Evolutionary conservation across 164 flowering plant genomes (phyloP), one percentile per base, ranked within the genome.

Genomic region (Stephania yunnanensis): DNA sequence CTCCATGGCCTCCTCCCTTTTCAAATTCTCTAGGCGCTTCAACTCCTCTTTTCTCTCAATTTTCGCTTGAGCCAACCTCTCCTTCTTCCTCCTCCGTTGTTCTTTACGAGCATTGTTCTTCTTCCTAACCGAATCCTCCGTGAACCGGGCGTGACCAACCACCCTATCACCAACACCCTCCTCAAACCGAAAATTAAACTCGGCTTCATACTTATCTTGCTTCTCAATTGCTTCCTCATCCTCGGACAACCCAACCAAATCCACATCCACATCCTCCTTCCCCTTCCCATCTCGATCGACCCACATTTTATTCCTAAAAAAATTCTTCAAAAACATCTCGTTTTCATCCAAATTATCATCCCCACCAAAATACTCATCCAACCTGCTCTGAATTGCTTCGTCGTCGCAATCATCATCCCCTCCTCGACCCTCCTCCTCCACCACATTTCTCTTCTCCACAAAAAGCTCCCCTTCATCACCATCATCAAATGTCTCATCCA

Each of bases 21-120:
- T 95, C 86, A 95, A 80, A 72, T 92, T 93, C 88, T 95, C 93
- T 89, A 95, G 75, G 70, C 84, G 92, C 84, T 94, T 95, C 86
- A 95, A 72, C 80, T 95, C 98, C 85, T 95, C 97, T 81, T 87
- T 85, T 77, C 90, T 86, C 84, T 90, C 95, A 74, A 77, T 64
- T 84, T 87, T 88, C 2, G 91, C 92, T 70, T 84, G 84, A 53
- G 77, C 86, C 86, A 84, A 80, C 79, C 99, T 90, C 81, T 92
- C 95, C 77, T 87, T 87, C 82, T 90, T 92, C 70, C 87, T 88
- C 87, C 89, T 80, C 80, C 98, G 84, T 80, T 93, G 95, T 74
- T 58, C 73, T 75, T 89, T 87, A 82, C 97, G 83, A 0, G 92
- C 81, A 81, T 82, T 93, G 1, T 53, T 71, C 81, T 85, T 90